These are phyloP conservation scores for Daldinia vernicosa DNA, from an alignment of 495 filamentous ascomycete species.

Conservation along the genomic window DNA sequence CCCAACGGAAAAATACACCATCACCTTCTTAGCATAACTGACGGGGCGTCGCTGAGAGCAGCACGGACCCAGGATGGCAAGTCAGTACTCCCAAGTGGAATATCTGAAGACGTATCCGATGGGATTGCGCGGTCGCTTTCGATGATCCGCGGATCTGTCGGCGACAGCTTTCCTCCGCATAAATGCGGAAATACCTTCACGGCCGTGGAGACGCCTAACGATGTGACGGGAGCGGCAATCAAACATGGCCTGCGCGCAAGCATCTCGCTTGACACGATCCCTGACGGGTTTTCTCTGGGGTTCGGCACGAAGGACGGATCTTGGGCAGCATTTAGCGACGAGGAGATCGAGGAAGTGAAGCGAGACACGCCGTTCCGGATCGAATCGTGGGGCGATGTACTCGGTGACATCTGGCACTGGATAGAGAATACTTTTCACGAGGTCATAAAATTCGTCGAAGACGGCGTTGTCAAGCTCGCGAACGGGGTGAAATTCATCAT, in stretches of 20 bases:
- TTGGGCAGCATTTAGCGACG: not conserved
- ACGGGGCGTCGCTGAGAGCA: not conserved
- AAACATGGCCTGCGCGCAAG: not conserved
- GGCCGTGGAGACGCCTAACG: not conserved
- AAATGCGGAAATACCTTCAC: not conserved
- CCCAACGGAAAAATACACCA: not conserved
- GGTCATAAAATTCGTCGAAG: not conserved
- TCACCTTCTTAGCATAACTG: not conserved
- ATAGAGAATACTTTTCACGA: not conserved
- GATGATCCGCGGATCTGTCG: not conserved
- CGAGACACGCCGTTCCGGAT: not conserved
- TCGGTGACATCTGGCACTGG: not conserved
- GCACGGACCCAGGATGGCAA: not conserved
- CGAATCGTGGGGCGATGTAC: not conserved
- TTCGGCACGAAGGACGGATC: not conserved
- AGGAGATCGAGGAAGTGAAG: not conserved
- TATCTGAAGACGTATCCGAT: not conserved
- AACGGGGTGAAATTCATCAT: not conserved
- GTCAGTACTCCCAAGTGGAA: not conserved
- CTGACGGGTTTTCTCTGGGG: not conserved
- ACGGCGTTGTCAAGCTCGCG: not conserved
- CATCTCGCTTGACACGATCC: not conserved
- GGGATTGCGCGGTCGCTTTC: not conserved
- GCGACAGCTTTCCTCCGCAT: not conserved
- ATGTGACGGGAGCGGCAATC: not conserved